Conservation (phyloP, 2,329 filamentous ascomycete genomes). For the Laburnicola sp. region DNA sequence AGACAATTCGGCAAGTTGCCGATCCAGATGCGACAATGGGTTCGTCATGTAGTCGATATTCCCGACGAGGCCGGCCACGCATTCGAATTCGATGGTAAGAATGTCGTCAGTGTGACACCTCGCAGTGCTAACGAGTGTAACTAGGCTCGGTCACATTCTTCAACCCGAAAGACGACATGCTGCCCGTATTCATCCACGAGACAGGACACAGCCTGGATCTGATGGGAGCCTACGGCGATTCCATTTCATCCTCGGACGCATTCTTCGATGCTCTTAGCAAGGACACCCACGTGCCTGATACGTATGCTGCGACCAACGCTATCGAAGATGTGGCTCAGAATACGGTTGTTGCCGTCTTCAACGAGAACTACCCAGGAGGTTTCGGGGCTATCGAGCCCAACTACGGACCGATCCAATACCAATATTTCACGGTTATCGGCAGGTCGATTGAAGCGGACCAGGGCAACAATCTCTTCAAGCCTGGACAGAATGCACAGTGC, state of each 20-base stretch:
- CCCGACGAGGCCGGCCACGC: conserved; percentile 3
- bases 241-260: conserved; percentile 12
- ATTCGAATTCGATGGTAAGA: conserved; percentile 7
- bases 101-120: not conserved
- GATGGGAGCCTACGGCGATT: conserved; percentile 13
- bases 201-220: conserved; percentile 20
- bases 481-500: not conserved
- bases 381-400: conserved; percentile 13
- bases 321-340: conserved; percentile 23
- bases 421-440: conserved; percentile 5
- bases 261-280: conserved; percentile 16
- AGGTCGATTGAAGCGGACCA: not conserved
- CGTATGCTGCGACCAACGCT: conserved; percentile 16
- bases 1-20: conserved; percentile 10
- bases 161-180: conserved; percentile 8
- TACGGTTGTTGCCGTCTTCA: conserved; percentile 19
- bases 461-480: conserved; percentile 6
- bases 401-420: not conserved
- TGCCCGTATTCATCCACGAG: conserved; percentile 22
- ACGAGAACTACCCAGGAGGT: conserved; percentile 18
- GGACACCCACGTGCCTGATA: conserved; percentile 18
- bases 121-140: too few relatives aligned
- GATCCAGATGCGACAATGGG: conserved; percentile 12
- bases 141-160: conserved; percentile 4
- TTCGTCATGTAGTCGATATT: conserved; percentile 10